These are phyloP conservation scores for Eragrostis nindensis DNA, from an alignment of 176 grass and related monocot species.

Conservation along the genomic window DNA sequence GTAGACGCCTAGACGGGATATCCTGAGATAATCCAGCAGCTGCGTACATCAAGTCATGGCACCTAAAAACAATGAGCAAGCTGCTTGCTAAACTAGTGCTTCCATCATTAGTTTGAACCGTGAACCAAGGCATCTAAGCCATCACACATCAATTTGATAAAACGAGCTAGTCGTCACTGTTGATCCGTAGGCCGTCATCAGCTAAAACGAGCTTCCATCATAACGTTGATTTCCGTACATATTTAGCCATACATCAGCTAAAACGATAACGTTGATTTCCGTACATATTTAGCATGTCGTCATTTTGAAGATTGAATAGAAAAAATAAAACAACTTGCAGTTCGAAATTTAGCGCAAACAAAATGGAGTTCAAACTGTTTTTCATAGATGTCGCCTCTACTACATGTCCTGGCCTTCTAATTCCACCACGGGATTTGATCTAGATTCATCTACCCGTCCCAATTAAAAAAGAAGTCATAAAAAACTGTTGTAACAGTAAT, in stretches of 20 bases:
- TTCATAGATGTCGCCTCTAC: too few species aligned
- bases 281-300: too few species aligned
- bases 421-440: too few species aligned
- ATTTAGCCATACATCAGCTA: background rate
- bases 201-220: background rate
- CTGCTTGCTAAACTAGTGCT: background rate
- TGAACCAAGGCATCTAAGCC: background rate
- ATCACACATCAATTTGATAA: background rate
- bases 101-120: background rate
- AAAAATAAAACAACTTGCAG: too few species aligned
- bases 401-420: too few species aligned
- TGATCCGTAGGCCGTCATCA: background rate
- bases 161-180: background rate
- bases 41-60: background rate
- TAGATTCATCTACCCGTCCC: too few species aligned
- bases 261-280: too few species aligned
- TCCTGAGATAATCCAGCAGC: background rate
- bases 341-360: too few species aligned
- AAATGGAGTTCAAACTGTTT: too few species aligned
- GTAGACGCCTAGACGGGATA: background rate
- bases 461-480: too few species aligned
- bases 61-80: background rate
- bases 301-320: too few species aligned
- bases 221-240: background rate
- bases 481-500: too few species aligned